Evolutionary conservation across 2,329 filamentous ascomycete genomes (phyloP).

Genomic region (Coniochaeta sp.): DNA sequence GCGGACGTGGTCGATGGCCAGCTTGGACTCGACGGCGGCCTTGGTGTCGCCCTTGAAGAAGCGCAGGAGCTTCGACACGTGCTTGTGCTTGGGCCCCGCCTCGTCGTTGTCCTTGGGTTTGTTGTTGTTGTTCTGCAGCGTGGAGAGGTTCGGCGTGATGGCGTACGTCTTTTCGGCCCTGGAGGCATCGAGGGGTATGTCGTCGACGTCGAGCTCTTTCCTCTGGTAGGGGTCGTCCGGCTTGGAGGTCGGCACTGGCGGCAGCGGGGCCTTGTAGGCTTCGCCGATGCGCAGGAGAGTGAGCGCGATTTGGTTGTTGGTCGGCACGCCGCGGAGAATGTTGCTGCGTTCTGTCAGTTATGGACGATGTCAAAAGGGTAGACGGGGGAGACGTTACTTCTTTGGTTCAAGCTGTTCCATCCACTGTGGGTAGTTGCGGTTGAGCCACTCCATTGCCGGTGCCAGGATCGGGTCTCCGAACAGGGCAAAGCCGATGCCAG

Average conservation of each 20-base stretch:
- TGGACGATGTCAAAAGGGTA: neutral
- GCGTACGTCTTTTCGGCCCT: neutral
- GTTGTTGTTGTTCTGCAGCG: neutral
- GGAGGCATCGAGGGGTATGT: neutral
- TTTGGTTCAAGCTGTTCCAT: neutral
- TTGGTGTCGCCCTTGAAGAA: slow-evolving; percentile 1
- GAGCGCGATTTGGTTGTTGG: slow-evolving; percentile 1
- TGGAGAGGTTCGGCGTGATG: neutral
- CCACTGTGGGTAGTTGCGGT: slow-evolving; percentile 1
- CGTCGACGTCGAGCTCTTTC: neutral
- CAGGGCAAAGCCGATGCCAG: neutral
- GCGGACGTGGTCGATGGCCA: neutral
- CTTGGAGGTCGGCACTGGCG: neutral
- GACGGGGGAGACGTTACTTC: neutral
- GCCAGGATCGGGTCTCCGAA: neutral
- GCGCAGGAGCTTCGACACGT: neutral
- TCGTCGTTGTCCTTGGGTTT: no score
- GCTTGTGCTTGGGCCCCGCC: slow-evolving; percentile 1
- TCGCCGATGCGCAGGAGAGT: slow-evolving; percentile 1
- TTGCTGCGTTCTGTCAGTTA: neutral
- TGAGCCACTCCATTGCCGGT: neutral
- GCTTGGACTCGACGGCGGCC: neutral
- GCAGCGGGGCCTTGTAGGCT: neutral
- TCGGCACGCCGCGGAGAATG: neutral
- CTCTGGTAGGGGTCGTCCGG: neutral